phyloP scores from a whole-genome alignment of 805 yeast species.

The Suhomyces sp. region DNA sequence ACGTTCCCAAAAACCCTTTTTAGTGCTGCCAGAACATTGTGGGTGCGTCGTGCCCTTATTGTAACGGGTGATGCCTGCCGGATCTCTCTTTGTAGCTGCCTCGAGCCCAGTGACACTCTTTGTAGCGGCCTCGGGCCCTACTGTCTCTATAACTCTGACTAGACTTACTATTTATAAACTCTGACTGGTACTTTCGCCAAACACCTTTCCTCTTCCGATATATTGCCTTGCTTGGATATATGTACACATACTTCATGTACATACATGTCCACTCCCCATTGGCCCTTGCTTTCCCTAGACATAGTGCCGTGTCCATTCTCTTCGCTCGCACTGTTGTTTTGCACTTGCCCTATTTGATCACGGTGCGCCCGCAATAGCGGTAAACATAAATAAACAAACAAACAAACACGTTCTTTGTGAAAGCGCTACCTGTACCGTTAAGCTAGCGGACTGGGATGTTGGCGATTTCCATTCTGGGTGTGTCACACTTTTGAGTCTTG shows the following conservation, averaged over 20 bases:
- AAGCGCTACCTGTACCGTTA: not conserved
- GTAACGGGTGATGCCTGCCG: not conserved
- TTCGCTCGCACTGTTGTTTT: not conserved
- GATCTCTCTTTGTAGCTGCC: not conserved
- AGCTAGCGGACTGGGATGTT: not conserved
- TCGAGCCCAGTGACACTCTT: not conserved
- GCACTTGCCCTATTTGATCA: conserved; percentile 1
- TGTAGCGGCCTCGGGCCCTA: not conserved
- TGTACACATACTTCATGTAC: not conserved
- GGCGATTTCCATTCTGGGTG: not conserved
- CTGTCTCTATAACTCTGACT: not conserved
- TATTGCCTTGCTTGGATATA: not conserved
- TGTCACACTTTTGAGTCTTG: not conserved
- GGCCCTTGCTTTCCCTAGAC: not conserved
- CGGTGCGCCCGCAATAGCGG: not conserved
- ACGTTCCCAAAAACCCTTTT: not conserved
- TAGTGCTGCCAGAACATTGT: not conserved
- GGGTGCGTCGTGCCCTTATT: not conserved
- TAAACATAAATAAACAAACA: not conserved
- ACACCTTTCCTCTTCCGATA: not conserved
- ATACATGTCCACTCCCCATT: not conserved
- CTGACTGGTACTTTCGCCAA: not conserved
- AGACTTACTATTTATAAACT: not conserved
- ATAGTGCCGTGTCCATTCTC: not conserved
- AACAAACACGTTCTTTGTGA: conserved; percentile 1